phyloP scores from a whole-genome alignment of 169 alveolate genomes.

The Plasmodium gaboni region DNA sequence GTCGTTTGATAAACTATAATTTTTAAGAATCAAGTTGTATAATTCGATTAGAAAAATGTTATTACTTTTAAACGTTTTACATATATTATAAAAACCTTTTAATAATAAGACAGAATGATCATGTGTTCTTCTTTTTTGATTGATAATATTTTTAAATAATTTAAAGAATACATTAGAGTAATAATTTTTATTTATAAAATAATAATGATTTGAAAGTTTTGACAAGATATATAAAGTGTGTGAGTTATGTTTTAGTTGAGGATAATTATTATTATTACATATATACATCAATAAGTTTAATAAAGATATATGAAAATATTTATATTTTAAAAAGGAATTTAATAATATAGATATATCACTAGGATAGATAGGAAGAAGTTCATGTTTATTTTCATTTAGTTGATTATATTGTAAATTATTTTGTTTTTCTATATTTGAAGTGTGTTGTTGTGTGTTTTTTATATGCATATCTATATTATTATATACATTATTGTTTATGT shows the following conservation, averaged over 20 bases:
- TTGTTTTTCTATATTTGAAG: no score
- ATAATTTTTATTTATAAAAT: slow-evolving; percentile 13
- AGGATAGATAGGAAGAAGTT: neutral
- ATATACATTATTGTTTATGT: no score
- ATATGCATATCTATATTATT: no score
- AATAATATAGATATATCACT: slow-evolving; percentile 9
- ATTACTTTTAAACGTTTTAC: slow-evolving; percentile 6
- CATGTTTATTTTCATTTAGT: neutral
- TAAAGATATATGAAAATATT: slow-evolving; percentile 16
- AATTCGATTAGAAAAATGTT: neutral
- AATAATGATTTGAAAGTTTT: neutral
- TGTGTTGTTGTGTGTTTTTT: no score
- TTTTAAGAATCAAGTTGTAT: neutral
- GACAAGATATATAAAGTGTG: slow-evolving; percentile 12
- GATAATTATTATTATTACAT: slow-evolving; percentile 14
- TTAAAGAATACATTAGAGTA: slow-evolving; percentile 2
- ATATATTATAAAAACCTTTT: slow-evolving; percentile 21
- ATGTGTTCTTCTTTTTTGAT: neutral
- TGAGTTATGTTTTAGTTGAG: neutral
- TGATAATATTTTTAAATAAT: neutral
- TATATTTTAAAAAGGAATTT: slow-evolving; percentile 27
- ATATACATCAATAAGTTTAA: slow-evolving; percentile 5
- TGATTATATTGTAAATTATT: no score
- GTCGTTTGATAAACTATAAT: no score
- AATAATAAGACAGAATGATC: slow-evolving; percentile 6